These are phyloP conservation scores for Datura wrightii DNA, from an alignment of 257 asterid genomes.

Conservation along the genomic window DNA sequence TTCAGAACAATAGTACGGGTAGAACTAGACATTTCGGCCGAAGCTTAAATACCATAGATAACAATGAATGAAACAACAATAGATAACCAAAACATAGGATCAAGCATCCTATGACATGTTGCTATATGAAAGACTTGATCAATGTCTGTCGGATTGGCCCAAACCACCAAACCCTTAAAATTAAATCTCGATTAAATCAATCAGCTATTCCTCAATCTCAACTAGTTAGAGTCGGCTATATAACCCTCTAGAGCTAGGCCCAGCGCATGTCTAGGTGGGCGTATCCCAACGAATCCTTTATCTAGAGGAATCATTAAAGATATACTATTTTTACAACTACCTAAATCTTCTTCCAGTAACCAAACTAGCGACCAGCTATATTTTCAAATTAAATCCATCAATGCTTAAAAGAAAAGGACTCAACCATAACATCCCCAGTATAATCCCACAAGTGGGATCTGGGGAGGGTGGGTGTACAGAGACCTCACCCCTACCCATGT, in stretches of 20 bases:
- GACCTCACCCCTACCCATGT: too few species aligned
- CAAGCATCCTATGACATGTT: not conserved
- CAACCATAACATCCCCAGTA: too few species aligned
- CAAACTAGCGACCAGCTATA: slow-evolving; percentile 1
- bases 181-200: not conserved
- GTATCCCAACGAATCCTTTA: not conserved
- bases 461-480: too few species aligned
- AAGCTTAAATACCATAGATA: not conserved
- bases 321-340: not conserved
- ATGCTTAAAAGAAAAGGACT: not conserved
- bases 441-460: too few species aligned
- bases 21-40: not conserved
- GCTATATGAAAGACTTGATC: not conserved
- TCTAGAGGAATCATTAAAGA: not conserved
- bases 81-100: not conserved
- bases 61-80: not conserved
- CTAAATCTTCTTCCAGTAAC: not conserved
- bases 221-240: not conserved
- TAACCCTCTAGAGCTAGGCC: not conserved
- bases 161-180: not conserved
- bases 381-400: slow-evolving; percentile 18
- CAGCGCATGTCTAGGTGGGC: not conserved
- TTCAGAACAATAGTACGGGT: not conserved
- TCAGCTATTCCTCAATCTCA: not conserved
- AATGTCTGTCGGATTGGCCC: not conserved